Conservation (phyloP, 331 rosid genomes). For the Quercus tomentella region DNA sequence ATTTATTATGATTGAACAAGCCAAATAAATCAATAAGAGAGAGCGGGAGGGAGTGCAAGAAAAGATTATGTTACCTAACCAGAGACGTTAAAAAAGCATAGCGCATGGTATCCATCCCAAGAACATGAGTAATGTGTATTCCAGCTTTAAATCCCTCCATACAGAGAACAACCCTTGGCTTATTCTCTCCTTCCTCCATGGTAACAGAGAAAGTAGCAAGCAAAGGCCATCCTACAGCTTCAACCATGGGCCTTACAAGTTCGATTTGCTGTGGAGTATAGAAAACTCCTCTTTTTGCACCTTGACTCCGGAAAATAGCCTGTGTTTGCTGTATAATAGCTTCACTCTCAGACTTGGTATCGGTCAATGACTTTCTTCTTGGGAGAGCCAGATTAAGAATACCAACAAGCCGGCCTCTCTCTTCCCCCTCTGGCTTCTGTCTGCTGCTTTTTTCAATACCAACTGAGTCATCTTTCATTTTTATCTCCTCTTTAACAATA, state of each 20-base stretch:
- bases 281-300: constrained; percentile 85
- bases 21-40: neutral
- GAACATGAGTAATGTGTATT: constrained; percentile 82
- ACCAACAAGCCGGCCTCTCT: constrained; percentile 80
- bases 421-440: constrained; percentile 79
- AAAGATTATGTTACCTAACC: constrained; percentile 55
- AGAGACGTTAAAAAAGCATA: constrained; percentile 98
- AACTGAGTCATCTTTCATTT: constrained; percentile 73
- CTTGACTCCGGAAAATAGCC: constrained; percentile 79
- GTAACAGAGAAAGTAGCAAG: constrained; percentile 99
- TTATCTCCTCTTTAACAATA: constrained; percentile 88
- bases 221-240: constrained; percentile 99
- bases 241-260: constrained; percentile 99
- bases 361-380: constrained; percentile 59
- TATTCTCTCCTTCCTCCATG: constrained; percentile 98
- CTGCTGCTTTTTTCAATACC: constrained; percentile 64
- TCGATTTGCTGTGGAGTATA: constrained; percentile 88
- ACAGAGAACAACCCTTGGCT: constrained; percentile 81
- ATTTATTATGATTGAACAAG: neutral
- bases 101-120: constrained; percentile 99
- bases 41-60: neutral
- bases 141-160: constrained; percentile 99
- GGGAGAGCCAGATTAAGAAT: constrained; percentile 97
- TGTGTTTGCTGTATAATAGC: constrained; percentile 92
- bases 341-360: constrained; percentile 84